Evolutionary conservation across 164 flowering plant genomes (phyloP).

Genomic region (Pachysandra terminalis): DNA sequence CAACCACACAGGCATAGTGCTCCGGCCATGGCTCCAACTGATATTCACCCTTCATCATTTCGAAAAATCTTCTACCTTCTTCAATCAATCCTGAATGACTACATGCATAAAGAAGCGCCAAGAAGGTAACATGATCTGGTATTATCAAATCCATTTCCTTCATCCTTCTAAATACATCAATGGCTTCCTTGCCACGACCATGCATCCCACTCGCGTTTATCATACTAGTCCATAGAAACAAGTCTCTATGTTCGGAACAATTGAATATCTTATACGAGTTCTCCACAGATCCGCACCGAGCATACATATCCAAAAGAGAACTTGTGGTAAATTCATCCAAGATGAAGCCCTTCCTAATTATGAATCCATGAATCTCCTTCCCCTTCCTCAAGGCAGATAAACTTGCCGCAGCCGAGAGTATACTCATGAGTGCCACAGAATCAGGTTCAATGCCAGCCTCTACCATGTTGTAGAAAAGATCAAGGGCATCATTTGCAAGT

Average conservation of each 20-base stretch:
- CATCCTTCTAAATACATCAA: conserved; percentile 51
- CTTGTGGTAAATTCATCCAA: conserved; percentile 43
- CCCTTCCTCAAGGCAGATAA: conserved; percentile 69
- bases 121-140: conserved; percentile 78
- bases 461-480: conserved; percentile 40
- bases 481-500: conserved; percentile 62
- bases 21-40: conserved; percentile 83
- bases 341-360: conserved; percentile 46
- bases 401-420: conserved; percentile 59
- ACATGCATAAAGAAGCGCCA: conserved; percentile 76
- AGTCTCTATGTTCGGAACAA: conserved; percentile 28
- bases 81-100: conserved; percentile 72
- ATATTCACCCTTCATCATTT: conserved; percentile 49
- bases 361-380: conserved; percentile 70
- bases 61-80: conserved; percentile 50
- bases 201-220: conserved; percentile 82
- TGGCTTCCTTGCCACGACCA: conserved; percentile 64
- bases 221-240: conserved; percentile 68
- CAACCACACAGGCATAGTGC: conserved; percentile 81
- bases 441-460: conserved; percentile 50
- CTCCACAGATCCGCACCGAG: conserved; percentile 58
- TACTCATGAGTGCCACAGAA: conserved; percentile 43
- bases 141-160: conserved; percentile 26
- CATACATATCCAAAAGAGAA: conserved; percentile 82
- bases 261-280: conserved; percentile 45